Evolutionary conservation across 208 protist species (phyloP).

Genomic region (Vickermania spadyakhi): DNA sequence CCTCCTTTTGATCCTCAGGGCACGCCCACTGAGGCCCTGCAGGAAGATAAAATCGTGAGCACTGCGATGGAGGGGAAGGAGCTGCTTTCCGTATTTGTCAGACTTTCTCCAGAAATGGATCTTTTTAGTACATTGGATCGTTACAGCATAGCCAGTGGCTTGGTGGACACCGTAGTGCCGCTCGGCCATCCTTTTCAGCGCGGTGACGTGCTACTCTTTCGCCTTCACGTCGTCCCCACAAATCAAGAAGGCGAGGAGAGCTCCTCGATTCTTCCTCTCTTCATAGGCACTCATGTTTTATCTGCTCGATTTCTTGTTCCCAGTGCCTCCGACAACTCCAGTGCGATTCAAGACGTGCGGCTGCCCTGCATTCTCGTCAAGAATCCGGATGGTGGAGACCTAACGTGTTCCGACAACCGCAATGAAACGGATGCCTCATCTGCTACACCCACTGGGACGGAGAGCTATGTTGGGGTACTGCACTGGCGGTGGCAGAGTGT

Average conservation of each 20-base stretch:
- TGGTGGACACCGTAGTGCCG: constrained; percentile 31
- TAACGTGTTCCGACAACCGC: too few species aligned
- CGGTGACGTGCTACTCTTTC: constrained; percentile 43
- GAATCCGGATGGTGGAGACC: too few species aligned
- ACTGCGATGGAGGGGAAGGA: too few species aligned
- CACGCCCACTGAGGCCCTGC: constrained; percentile 9
- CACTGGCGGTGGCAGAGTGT: background rate
- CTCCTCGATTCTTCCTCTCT: constrained; percentile 5
- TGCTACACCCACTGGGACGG: background rate
- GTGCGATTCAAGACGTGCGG: background rate
- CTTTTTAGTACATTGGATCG: constrained; percentile 14
- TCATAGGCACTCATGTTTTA: background rate
- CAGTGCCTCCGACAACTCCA: background rate
- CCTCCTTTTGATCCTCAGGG: constrained; percentile 4
- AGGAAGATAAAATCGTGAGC: too few species aligned
- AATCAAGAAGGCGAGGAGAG: constrained; percentile 14
- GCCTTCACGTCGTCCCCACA: background rate
- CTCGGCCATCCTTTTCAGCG: constrained; percentile 27
- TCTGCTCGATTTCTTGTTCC: background rate
- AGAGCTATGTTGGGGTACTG: background rate
- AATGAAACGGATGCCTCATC: too few species aligned
- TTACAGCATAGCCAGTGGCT: constrained; percentile 25
- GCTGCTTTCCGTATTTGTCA: constrained; percentile 34
- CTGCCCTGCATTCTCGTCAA: background rate
- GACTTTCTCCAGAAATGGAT: constrained; percentile 22